phyloP scores from a whole-genome alignment of 108 stramenopile species.

The Pelagomonas calceolata region DNA sequence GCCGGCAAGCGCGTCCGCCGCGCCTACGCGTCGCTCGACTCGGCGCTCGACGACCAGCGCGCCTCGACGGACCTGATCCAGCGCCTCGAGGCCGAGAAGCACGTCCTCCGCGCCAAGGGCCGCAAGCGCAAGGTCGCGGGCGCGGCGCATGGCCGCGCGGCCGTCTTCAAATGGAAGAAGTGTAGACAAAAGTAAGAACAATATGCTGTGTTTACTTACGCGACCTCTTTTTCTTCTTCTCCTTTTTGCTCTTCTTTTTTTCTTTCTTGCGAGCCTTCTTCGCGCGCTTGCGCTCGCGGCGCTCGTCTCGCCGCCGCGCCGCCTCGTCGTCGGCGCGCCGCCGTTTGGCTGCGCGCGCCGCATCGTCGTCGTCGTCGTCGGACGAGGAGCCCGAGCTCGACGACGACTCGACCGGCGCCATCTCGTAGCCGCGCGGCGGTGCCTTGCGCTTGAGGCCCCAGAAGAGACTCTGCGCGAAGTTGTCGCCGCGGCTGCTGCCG shows the following conservation, averaged over 20 bases:
- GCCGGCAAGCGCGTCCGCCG: constrained; percentile 47
- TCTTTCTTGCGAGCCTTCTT: no score
- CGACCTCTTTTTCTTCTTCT: no score
- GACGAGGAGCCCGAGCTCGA: background rate
- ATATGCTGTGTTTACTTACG: no score
- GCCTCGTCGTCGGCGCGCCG: no score
- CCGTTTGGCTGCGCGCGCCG: no score
- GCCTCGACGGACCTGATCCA: constrained; percentile 47
- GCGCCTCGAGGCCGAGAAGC: constrained; percentile 61
- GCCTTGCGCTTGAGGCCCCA: background rate
- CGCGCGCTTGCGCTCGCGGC: no score
- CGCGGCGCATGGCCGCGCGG: constrained; percentile 28
- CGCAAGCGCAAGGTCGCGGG: constrained; percentile 63
- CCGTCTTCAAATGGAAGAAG: constrained; percentile 46
- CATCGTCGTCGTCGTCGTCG: background rate
- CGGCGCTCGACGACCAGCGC: constrained; percentile 67
- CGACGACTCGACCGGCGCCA: background rate
- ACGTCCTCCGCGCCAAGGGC: constrained; percentile 66
- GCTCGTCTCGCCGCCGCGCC: no score
- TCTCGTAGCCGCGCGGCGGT: background rate
- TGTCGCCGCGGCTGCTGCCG: background rate
- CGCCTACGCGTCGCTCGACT: constrained; percentile 51
- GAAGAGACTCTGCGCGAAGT: background rate
- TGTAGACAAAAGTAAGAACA: constrained; percentile 29
- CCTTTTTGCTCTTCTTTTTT: no score